Conservation (phyloP, 345 rosid species). For the Eutrema japonicum region DNA sequence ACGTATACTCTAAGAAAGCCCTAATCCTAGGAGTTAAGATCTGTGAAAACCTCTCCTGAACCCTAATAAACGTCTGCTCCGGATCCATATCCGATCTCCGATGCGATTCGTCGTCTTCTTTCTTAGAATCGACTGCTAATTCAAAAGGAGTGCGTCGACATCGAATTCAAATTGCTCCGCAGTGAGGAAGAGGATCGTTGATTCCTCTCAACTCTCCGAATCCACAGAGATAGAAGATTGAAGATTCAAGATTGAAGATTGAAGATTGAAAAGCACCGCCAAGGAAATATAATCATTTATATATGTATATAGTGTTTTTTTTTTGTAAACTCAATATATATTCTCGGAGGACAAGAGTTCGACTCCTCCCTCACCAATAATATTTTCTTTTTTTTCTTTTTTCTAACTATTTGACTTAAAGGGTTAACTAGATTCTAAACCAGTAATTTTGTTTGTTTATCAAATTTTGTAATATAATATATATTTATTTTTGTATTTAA, state of each 20-base stretch:
- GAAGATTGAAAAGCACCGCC: conserved; percentile 19
- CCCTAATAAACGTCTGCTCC: conserved; percentile 94
- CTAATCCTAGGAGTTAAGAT: conserved; percentile 77
- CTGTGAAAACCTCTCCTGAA: conserved; percentile 94
- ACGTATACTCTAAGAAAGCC: conserved; percentile 79
- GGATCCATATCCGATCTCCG: conserved; percentile 72
- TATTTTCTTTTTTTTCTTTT: neutral
- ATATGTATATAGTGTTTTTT: neutral
- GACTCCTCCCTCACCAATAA: neutral
- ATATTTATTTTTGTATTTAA: too few relatives aligned
- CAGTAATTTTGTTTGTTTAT: too few relatives aligned
- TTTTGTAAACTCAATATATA: neutral
- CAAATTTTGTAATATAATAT: too few relatives aligned
- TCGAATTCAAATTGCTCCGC: conserved; percentile 14
- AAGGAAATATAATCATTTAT: neutral
- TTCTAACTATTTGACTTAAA: neutral
- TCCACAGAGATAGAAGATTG: neutral
- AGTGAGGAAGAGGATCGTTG: neutral
- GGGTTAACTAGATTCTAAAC: too few relatives aligned
- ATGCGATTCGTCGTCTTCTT: conserved; percentile 27
- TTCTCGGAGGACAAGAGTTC: neutral
- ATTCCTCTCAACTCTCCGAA: neutral
- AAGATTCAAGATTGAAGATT: too few relatives aligned
- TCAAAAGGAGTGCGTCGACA: conserved; percentile 18
- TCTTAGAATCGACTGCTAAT: neutral